phyloP scores from a whole-genome alignment of 176 grass and related monocot species.

The Echinochloa phyllopogon region DNA sequence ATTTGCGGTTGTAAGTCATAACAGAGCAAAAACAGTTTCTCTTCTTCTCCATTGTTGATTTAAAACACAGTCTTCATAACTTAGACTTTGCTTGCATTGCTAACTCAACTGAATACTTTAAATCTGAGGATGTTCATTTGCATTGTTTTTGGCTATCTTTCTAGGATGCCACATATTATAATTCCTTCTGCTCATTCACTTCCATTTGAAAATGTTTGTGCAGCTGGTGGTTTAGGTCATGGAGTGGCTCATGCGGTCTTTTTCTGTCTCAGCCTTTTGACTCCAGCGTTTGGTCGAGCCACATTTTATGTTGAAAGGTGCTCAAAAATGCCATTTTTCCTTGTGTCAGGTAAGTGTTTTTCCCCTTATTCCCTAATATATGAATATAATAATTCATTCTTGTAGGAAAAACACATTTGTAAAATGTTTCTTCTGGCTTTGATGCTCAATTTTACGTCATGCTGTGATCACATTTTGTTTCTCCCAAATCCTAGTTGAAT shows the following conservation, averaged over 20 bases:
- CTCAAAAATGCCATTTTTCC: slow-evolving; percentile 90
- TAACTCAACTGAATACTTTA: background rate
- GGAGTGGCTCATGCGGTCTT: slow-evolving; percentile 87
- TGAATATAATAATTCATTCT: slow-evolving; percentile 26
- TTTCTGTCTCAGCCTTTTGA: slow-evolving; percentile 95
- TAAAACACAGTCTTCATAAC: background rate
- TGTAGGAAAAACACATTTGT: background rate
- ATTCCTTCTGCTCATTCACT: slow-evolving; percentile 23
- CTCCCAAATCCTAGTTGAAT: slow-evolving; percentile 15
- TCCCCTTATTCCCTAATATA: background rate
- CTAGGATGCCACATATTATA: slow-evolving; percentile 18
- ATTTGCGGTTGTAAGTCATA: background rate
- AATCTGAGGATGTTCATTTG: slow-evolving; percentile 26
- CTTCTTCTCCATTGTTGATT: slow-evolving; percentile 15
- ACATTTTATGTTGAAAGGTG: slow-evolving; percentile 91
- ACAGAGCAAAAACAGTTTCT: background rate
- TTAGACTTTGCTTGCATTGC: background rate
- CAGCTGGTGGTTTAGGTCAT: slow-evolving; percentile 99
- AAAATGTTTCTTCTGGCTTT: slow-evolving; percentile 14
- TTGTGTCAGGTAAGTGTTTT: slow-evolving; percentile 64
- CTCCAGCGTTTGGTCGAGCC: slow-evolving; percentile 85
- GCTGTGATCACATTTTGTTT: slow-evolving; percentile 21
- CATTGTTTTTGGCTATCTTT: slow-evolving; percentile 14
- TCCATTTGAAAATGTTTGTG: slow-evolving; percentile 46
- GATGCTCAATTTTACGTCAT: background rate